phyloP scores from a whole-genome alignment of 495 filamentous ascomycete genomes.

The Penicillium maclennaniae region DNA sequence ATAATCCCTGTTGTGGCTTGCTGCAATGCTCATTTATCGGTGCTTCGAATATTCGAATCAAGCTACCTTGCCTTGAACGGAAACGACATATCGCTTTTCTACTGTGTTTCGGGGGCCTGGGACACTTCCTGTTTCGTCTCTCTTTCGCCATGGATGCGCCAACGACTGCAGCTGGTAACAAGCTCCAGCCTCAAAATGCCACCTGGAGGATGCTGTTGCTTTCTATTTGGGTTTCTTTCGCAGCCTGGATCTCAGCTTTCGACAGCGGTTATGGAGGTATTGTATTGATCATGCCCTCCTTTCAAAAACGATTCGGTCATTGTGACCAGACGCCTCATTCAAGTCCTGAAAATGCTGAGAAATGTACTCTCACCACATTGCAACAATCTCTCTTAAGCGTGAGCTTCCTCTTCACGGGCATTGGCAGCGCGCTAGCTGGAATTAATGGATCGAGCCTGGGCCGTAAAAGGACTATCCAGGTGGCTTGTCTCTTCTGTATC shows the following conservation, averaged over 20 bases:
- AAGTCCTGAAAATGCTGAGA: neutral
- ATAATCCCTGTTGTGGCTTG: neutral
- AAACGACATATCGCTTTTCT: no score
- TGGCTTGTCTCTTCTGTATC: conserved; percentile 2
- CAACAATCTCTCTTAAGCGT: conserved; percentile 10
- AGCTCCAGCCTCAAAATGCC: neutral
- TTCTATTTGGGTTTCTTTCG: conserved; percentile 1
- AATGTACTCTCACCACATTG: neutral
- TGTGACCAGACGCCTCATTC: neutral
- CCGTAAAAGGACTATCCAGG: conserved; percentile 5
- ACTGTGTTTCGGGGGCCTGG: neutral
- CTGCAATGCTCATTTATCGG: no score
- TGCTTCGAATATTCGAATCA: no score
- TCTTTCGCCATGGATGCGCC: neutral
- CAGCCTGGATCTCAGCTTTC: neutral
- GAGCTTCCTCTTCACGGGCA: neutral
- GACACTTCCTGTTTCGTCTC: neutral
- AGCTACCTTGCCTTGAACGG: no score
- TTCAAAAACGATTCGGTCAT: neutral
- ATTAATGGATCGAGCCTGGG: conserved; percentile 2
- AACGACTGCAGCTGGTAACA: neutral
- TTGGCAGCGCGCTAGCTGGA: conserved; percentile 4
- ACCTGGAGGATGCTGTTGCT: neutral
- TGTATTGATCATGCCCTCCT: conserved; percentile 2
- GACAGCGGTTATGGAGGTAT: neutral